These are phyloP conservation scores for Diplodia intermedia DNA, from an alignment of 2,329 filamentous ascomycete species.

Conservation along the genomic window DNA sequence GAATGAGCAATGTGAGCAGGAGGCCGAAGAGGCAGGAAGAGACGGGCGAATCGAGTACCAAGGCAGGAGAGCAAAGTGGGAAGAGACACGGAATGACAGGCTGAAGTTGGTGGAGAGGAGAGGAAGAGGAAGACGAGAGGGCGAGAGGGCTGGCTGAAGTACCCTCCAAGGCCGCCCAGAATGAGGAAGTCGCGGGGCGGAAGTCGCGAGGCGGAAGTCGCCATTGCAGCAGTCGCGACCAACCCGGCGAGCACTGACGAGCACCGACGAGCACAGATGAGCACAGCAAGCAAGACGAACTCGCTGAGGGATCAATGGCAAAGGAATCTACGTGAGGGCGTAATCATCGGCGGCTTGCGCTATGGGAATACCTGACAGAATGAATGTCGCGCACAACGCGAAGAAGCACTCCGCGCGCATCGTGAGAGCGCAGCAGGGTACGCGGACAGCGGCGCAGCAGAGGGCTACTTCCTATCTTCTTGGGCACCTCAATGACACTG, in stretches of 20 bases:
- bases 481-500: not conserved
- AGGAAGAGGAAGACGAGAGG: conserved; percentile 25
- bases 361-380: not conserved
- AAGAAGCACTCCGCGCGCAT: too few species aligned
- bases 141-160: conserved; percentile 10
- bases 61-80: not conserved
- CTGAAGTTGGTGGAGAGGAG: conserved; percentile 29
- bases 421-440: not conserved
- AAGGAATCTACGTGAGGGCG: not conserved
- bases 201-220: conserved; percentile 12
- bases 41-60: not conserved
- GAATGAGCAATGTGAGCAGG: conserved; percentile 3
- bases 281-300: not conserved
- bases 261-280: not conserved
- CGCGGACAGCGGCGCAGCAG: not conserved
- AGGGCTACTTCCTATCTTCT: not conserved
- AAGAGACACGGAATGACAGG: conserved; percentile 27
- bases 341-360: not conserved
- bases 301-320: not conserved
- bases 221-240: not conserved
- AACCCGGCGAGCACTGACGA: not conserved
- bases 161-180: not conserved
- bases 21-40: conserved; percentile 11
- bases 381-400: not conserved
- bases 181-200: conserved; percentile 16